A percentile compares a stretch with the other conserved stretches of the same genome.
phyloP scores from a whole-genome alignment of 441 rosid genomes.

The Mallotus japonicus region DNA sequence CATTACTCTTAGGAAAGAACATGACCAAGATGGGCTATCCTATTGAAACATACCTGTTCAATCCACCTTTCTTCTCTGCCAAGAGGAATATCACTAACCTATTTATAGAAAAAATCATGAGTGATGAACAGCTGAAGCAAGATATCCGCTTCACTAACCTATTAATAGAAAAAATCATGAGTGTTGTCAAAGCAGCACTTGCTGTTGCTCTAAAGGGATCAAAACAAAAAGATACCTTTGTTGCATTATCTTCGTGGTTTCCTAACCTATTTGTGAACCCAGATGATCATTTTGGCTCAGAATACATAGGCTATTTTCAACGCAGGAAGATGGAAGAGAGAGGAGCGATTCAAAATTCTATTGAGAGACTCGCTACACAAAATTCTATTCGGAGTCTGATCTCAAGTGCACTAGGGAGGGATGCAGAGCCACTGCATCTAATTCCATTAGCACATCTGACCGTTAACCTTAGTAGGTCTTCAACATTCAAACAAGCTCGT shows the following conservation, averaged over 20 bases:
- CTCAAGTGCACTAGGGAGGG: neutral
- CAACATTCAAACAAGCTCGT: conserved; percentile 5
- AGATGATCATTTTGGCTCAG: neutral
- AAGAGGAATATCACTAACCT: too few species aligned
- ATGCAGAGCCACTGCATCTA: neutral
- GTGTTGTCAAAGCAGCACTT: neutral
- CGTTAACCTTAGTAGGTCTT: neutral
- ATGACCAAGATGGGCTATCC: conserved; percentile 1
- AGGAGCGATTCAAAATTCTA: too few species aligned
- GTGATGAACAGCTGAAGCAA: too few species aligned
- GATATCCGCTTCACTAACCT: too few species aligned
- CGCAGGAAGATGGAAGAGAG: neutral
- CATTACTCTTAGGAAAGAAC: neutral
- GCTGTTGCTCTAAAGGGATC: neutral
- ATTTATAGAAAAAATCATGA: neutral
- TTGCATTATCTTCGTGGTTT: neutral
- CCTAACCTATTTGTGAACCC: conserved; percentile 6
- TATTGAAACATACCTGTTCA: neutral
- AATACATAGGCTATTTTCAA: neutral
- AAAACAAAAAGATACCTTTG: too few species aligned
- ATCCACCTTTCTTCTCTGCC: neutral
- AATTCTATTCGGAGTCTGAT: neutral
- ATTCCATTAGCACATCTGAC: conserved; percentile 7
- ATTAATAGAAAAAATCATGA: neutral
- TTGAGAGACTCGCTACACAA: conserved; percentile 2